Base-by-base conservation (phyloP, 1,139 yeast genomes). In the Nakaseomyces sp. region DNA sequence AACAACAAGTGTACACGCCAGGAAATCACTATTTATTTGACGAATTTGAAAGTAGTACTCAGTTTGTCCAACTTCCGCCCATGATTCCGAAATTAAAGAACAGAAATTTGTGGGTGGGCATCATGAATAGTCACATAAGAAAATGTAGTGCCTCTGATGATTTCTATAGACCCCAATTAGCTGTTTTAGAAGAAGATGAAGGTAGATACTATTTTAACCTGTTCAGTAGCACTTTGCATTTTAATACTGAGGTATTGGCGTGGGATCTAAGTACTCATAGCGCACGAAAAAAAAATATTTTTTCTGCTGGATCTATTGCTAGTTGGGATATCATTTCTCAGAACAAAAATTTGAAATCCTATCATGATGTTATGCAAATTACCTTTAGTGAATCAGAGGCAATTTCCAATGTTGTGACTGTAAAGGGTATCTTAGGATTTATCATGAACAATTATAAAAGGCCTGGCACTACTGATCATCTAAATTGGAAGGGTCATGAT, bases 391-490 rank as follows among this genome's bases (percentile, higher is more conserved):
- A 41, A 28, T 33, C 43, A 7, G 43, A 41, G 10, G 28, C 19
- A 22, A 13, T 24, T n/a, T 19, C 41, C 7, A 18, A 31, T 8
- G 33, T 19, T 17, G 26, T 42, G 10, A 17, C 36, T 3, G 26
- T 42, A n/a, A 36, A 22, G 19, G 44, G 44, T 3, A 8, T 42
- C 22, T 18, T 42, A 13, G 20, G 26, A 8, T 42, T 17, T n/a
- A 16, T 37, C 9, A 43, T 66, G 20, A 20, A 37, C 7, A 13
- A 19, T 10, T 37, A 30, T 12, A 30, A 13, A 13, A 30, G 15
- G 10, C 19, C 17, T 9, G 33, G 19, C 5, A 13, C 19, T 7
- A 13, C 5, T 16, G 19, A 30, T 30, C 6, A 7, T 5, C n/a
- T 30, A 12, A 4, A n/a, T 12, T 30, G 33, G 33, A 16, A 30